Percentiles rank a stretch among this genome's conserved stretches.
These are phyloP conservation scores for Somion occarium DNA, from an alignment of 1,284 basidiomycete species.

Conservation along the genomic window DNA sequence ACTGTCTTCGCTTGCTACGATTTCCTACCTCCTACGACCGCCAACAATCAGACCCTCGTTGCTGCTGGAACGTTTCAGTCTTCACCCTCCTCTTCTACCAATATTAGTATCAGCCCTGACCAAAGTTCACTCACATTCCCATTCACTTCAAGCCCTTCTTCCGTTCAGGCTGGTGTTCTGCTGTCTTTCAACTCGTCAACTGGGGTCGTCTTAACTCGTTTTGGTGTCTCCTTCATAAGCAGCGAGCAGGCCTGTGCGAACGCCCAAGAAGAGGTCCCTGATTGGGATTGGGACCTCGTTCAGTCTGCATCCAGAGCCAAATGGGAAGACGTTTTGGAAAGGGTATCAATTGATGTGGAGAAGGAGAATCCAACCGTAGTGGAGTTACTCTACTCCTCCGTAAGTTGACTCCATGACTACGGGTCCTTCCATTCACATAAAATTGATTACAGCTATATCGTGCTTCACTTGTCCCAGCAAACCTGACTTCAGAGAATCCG, in stretches of 20 bases:
- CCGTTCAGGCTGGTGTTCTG: conserved; percentile 40
- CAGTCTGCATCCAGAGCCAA: conserved; percentile 30
- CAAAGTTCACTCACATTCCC: conserved; percentile 32
- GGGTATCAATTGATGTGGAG: conserved; percentile 32
- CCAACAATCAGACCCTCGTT: conserved; percentile 17
- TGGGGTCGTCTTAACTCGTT: conserved; percentile 33
- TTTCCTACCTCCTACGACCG: conserved; percentile 26
- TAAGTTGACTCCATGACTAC: conserved; percentile 15
- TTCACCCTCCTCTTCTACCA: conserved; percentile 29
- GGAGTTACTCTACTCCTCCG: conserved; percentile 43
- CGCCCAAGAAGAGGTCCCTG: conserved; percentile 40
- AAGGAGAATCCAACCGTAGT: conserved; percentile 38
- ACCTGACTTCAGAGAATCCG: conserved; percentile 39
- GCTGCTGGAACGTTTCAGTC: conserved; percentile 38
- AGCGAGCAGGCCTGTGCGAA: conserved; percentile 40
- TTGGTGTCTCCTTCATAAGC: conserved; percentile 42
- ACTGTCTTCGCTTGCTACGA: conserved; percentile 46
- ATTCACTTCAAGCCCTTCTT: conserved; percentile 29
- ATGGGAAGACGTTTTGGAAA: conserved; percentile 40
- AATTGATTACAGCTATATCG: conserved; percentile 39
- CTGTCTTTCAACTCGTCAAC: conserved; percentile 31
- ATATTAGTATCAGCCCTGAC: conserved; percentile 28
- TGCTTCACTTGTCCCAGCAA: conserved; percentile 45
- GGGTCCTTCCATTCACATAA: not conserved
- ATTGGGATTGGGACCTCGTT: conserved; percentile 40